Conservation (phyloP, 768 basidiomycete species). For the Dentipellis sp. region DNA sequence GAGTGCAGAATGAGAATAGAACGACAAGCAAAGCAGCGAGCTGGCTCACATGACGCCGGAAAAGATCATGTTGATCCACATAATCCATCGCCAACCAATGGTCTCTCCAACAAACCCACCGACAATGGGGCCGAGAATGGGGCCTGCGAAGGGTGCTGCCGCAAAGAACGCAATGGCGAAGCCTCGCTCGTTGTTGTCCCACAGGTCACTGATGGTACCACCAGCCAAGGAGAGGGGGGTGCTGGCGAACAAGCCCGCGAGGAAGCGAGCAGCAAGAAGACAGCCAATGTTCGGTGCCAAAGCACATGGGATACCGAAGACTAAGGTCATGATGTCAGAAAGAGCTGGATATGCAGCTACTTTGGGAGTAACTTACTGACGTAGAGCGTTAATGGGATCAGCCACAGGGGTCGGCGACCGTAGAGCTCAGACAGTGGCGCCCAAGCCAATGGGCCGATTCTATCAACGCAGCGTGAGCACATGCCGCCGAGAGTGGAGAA, state of each 20-base stretch:
- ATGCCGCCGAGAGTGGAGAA: slow-evolving; percentile 15
- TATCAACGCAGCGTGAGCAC: slow-evolving; percentile 2
- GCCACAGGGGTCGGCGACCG: slow-evolving; percentile 29
- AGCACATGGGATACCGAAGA: slow-evolving; percentile 34
- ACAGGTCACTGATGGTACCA: slow-evolving; percentile 25
- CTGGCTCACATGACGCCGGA: slow-evolving; percentile 21
- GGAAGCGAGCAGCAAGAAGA: slow-evolving; percentile 30
- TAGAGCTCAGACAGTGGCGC: slow-evolving; percentile 28
- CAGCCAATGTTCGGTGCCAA: slow-evolving; percentile 30
- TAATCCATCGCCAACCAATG: slow-evolving; percentile 24
- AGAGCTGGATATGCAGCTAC: neutral
- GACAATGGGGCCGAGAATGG: slow-evolving; percentile 42
- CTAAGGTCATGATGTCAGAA: neutral
- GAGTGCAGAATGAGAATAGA: neutral
- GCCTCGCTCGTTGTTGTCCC: slow-evolving; percentile 28
- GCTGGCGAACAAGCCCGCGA: slow-evolving; percentile 31
- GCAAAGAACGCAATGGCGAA: slow-evolving; percentile 34
- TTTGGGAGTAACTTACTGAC: slow-evolving; percentile 16
- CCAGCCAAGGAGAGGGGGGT: slow-evolving; percentile 29
- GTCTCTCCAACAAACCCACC: slow-evolving; percentile 36
- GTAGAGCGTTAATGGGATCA: slow-evolving; percentile 30
- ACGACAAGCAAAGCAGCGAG: neutral
- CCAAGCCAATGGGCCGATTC: slow-evolving; percentile 17
- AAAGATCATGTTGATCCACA: slow-evolving; percentile 32
- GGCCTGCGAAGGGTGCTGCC: slow-evolving; percentile 32